These are phyloP conservation scores for Infundibulicybe gibba DNA, from an alignment of 768 basidiomycete species.

Conservation along the genomic window DNA sequence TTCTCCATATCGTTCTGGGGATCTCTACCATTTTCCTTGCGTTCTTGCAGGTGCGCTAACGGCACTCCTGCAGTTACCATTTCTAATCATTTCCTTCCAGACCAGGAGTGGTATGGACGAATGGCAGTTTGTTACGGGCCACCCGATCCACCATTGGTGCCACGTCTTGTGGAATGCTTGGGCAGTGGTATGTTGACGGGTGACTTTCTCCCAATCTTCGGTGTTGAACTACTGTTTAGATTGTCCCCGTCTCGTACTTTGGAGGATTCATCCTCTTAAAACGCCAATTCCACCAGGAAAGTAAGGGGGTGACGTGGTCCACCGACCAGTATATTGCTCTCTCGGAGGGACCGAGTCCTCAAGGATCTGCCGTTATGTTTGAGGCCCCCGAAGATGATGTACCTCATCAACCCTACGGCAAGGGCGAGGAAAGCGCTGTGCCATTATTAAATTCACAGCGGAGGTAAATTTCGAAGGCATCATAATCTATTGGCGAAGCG, in stretches of 20 bases:
- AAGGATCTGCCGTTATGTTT: background rate
- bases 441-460: background rate
- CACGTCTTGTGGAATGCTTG: slow-evolving; percentile 41
- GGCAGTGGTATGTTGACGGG: slow-evolving; percentile 34
- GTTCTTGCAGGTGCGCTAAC: slow-evolving; percentile 42
- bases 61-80: slow-evolving; percentile 8
- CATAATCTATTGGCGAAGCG: background rate
- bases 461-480: background rate
- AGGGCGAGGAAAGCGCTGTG: background rate
- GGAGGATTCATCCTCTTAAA: slow-evolving; percentile 38
- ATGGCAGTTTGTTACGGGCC: slow-evolving; percentile 35
- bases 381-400: background rate
- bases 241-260: slow-evolving; percentile 42
- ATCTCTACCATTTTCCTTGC: slow-evolving; percentile 44
- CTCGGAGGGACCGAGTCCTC: slow-evolving; percentile 1
- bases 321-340: slow-evolving; percentile 21
- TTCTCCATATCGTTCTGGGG: slow-evolving; percentile 53
- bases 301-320: slow-evolving; percentile 11
- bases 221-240: slow-evolving; percentile 16
- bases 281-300: slow-evolving; percentile 39
- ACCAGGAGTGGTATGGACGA: slow-evolving; percentile 42
- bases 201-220: background rate
- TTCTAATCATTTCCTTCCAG: slow-evolving; percentile 12
- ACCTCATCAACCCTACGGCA: background rate
- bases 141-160: slow-evolving; percentile 30